These are phyloP conservation scores for Monosporozyma siamensis DNA, from an alignment of 805 yeast genomes.

Conservation along the genomic window DNA sequence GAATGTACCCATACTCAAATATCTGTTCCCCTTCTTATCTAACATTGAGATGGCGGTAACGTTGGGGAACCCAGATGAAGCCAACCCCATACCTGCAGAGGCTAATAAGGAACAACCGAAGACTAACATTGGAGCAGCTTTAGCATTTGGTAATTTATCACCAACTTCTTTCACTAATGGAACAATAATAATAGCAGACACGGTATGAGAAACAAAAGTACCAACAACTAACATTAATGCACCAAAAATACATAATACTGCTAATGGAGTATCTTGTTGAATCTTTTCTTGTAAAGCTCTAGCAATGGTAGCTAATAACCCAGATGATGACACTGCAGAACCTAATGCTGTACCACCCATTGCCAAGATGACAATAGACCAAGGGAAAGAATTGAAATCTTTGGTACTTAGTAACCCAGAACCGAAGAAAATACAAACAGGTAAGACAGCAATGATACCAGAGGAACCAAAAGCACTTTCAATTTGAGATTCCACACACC, in stretches of 20 bases:
- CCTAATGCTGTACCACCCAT: conserved; percentile 98
- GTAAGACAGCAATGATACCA: conserved; percentile 84
- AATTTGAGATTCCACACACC: conserved; percentile 81
- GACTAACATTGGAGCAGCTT: conserved; percentile 44
- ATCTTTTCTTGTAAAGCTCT: conserved; percentile 53
- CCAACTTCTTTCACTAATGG: conserved; percentile 91
- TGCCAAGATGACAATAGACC: conserved; percentile 92
- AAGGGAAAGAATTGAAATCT: conserved; percentile 88
- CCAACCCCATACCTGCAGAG: conserved; percentile 94
- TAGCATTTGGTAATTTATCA: conserved; percentile 54
- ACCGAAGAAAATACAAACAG: conserved; percentile 81
- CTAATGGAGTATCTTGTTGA: conserved; percentile 52
- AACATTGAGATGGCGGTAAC: conserved; percentile 94
- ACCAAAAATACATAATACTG: conserved; percentile 75
- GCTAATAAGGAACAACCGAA: conserved; percentile 53
- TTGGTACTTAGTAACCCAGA: conserved; percentile 74
- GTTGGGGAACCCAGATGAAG: conserved; percentile 95
- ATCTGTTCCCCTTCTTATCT: conserved; percentile 81
- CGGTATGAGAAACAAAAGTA: conserved; percentile 93
- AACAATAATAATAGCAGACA: conserved; percentile 85
- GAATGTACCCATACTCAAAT: conserved; percentile 70
- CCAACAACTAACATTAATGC: conserved; percentile 76
- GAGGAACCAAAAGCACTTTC: conserved; percentile 76
- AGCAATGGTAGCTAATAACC: conserved; percentile 75
- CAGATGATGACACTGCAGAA: conserved; percentile 87